Conservation (phyloP, 805 yeast species). For the Lipomyces lipofer region DNA sequence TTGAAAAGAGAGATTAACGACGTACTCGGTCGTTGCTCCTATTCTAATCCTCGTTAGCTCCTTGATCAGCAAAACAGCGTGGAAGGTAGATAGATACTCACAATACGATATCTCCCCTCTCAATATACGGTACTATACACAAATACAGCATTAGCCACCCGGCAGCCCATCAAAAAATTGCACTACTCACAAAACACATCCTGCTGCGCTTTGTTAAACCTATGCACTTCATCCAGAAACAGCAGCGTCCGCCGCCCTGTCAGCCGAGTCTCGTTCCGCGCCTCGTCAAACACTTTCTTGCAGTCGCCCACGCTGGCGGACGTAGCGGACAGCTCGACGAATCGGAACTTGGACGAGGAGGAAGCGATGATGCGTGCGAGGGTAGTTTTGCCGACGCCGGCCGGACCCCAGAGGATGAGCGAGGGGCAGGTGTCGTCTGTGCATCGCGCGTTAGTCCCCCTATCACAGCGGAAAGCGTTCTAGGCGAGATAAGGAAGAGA, state of each 20-base stretch:
- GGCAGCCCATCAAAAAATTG: neutral
- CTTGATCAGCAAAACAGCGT: constrained; percentile 8
- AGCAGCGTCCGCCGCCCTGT: constrained; percentile 62
- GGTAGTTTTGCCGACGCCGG: constrained; percentile 91
- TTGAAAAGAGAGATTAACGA: neutral
- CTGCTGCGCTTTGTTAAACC: constrained; percentile 84
- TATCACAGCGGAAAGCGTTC: no score
- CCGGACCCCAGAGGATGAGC: constrained; percentile 90
- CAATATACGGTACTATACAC: constrained; percentile 65
- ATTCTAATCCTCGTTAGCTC: no score
- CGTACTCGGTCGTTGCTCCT: constrained; percentile 93
- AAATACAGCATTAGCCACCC: neutral
- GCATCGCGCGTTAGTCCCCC: neutral
- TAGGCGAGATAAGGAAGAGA: constrained; percentile 20
- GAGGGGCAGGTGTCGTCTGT: constrained; percentile 57
- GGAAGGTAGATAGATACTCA: no score
- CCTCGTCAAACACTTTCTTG: constrained; percentile 57
- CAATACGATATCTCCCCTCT: constrained; percentile 73
- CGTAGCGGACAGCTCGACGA: constrained; percentile 85
- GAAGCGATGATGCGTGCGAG: constrained; percentile 71
- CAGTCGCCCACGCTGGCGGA: constrained; percentile 66
- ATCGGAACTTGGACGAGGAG: constrained; percentile 51
- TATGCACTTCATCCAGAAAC: constrained; percentile 90
- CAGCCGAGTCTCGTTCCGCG: constrained; percentile 48
- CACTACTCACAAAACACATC: constrained; percentile 60